Evolutionary conservation across 208 protist species (phyloP).

Genomic region (Trypanosomatidae sp.): DNA sequence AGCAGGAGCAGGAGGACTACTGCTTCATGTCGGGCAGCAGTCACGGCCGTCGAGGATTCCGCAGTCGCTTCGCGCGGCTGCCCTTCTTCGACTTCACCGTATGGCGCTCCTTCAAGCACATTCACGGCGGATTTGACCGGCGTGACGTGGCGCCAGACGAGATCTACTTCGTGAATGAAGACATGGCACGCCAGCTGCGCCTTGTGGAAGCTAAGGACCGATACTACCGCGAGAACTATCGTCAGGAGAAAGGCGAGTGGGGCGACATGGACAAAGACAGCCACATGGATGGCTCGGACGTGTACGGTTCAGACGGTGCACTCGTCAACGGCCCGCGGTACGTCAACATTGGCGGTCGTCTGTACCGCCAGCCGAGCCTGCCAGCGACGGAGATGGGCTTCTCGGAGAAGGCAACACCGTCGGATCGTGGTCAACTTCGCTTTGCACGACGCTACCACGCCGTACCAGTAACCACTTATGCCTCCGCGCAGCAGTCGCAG

Average conservation of each 20-base stretch:
- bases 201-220: conserved; percentile 76
- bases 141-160: conserved; percentile 88
- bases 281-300: conserved; percentile 9
- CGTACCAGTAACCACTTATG: conserved; percentile 53
- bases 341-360: conserved; percentile 76
- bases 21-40: conserved; percentile 36
- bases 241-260: conserved; percentile 10
- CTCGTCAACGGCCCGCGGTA: conserved; percentile 51
- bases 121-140: conserved; percentile 87
- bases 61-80: conserved; percentile 33
- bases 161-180: conserved; percentile 86
- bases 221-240: conserved; percentile 48
- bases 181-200: conserved; percentile 85
- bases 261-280: conserved; percentile 12
- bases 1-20: conserved; percentile 74
- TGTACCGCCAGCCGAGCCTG: conserved; percentile 61
- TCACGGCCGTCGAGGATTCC: conserved; percentile 16
- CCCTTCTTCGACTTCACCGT: conserved; percentile 92
- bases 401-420: conserved; percentile 11
- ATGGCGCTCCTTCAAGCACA: conserved; percentile 92
- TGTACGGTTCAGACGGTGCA: conserved; percentile 9
- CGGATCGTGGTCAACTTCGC: conserved; percentile 57
- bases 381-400: conserved; percentile 26
- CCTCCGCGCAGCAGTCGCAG: conserved; percentile 8
- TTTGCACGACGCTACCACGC: conserved; percentile 67